A percentile compares a stretch with the other conserved stretches of the same genome.
phyloP scores from a whole-genome alignment of 2,329 filamentous ascomycete genomes.

The Ascochyta pisi region DNA sequence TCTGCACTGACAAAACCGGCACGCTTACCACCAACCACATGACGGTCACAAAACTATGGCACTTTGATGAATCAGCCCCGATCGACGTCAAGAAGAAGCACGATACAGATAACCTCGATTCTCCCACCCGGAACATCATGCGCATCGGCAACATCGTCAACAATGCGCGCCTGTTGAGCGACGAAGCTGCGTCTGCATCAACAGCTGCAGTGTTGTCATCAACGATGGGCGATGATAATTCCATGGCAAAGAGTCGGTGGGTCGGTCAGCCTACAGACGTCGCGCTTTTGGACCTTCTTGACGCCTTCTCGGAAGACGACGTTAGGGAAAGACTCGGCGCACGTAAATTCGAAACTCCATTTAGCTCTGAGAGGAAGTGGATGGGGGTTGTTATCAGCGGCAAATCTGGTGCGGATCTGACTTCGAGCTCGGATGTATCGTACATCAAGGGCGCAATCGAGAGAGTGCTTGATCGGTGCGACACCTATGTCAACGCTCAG shows the following conservation, averaged over 20 bases:
- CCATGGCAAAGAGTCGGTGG: slow-evolving; percentile 84
- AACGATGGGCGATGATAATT: slow-evolving; percentile 69
- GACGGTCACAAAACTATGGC: slow-evolving; percentile 97
- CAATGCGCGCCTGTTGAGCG: slow-evolving; percentile 80
- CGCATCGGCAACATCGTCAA: slow-evolving; percentile 97
- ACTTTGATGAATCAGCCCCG: slow-evolving; percentile 72
- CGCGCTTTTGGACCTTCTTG: slow-evolving; percentile 91
- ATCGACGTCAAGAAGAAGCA: slow-evolving; percentile 65
- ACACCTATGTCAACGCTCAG: slow-evolving; percentile 86
- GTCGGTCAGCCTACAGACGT: slow-evolving; percentile 97
- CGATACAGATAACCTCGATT: slow-evolving; percentile 65
- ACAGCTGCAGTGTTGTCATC: slow-evolving; percentile 86
- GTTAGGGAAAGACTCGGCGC: slow-evolving; percentile 84
- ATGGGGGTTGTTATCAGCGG: slow-evolving; percentile 87
- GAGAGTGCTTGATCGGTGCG: slow-evolving; percentile 82
- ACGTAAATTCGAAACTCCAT: slow-evolving; percentile 85
- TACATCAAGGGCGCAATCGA: slow-evolving; percentile 97
- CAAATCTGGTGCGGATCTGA: slow-evolving; percentile 57
- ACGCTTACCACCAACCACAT: slow-evolving; percentile 98
- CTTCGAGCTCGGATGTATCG: slow-evolving; percentile 74
- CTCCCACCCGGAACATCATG: slow-evolving; percentile 79
- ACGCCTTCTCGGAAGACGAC: slow-evolving; percentile 90
- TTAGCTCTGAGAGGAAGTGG: slow-evolving; percentile 98
- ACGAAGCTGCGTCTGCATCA: slow-evolving; percentile 72
- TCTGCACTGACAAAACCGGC: slow-evolving; percentile 97